Percentiles rank a stretch among this genome's conserved stretches.
phyloP scores from a whole-genome alignment of 805 yeast species.

The Soucietia sequanensis region DNA sequence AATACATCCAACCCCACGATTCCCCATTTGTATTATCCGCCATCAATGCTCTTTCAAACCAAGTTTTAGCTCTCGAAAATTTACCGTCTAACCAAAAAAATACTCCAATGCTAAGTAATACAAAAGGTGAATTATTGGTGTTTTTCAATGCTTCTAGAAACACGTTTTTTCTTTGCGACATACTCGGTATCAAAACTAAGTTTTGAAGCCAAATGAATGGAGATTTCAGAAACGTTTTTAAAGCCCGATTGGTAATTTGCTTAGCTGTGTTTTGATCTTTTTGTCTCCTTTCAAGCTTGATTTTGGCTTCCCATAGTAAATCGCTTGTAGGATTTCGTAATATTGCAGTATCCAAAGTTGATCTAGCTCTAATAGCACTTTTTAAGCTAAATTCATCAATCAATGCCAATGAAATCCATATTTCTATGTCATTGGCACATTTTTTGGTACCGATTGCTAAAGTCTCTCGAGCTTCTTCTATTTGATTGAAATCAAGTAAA shows the following conservation, averaged over 20 bases:
- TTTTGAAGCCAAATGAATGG: conserved; percentile 66
- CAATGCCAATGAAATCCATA: conserved; percentile 58
- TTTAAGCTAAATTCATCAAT: conserved; percentile 44
- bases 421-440: conserved; percentile 39
- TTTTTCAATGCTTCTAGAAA: conserved; percentile 69
- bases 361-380: conserved; percentile 59
- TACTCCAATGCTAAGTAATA: conserved; percentile 64
- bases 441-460: conserved; percentile 48
- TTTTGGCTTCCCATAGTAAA: conserved; percentile 55
- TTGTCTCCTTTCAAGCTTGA: conserved; percentile 53
- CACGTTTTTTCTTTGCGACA: conserved; percentile 53
- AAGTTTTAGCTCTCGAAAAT: conserved; percentile 58
- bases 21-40: conserved; percentile 67
- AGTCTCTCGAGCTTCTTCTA: conserved; percentile 44
- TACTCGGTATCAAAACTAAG: conserved; percentile 44
- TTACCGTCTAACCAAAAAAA: conserved; percentile 69
- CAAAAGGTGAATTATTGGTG: conserved; percentile 57
- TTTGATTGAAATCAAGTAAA: conserved; percentile 33
- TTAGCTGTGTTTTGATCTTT: conserved; percentile 53
- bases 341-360: conserved; percentile 67
- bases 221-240: conserved; percentile 56
- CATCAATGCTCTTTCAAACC: conserved; percentile 71
- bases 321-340: conserved; percentile 49
- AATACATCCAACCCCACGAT: conserved; percentile 66
- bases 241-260: conserved; percentile 54